Evolutionary conservation across 1,284 basidiomycete species (phyloP), one percentile per base, ranked within the genome.

Genomic region (Rhodotorula glutinis): DNA sequence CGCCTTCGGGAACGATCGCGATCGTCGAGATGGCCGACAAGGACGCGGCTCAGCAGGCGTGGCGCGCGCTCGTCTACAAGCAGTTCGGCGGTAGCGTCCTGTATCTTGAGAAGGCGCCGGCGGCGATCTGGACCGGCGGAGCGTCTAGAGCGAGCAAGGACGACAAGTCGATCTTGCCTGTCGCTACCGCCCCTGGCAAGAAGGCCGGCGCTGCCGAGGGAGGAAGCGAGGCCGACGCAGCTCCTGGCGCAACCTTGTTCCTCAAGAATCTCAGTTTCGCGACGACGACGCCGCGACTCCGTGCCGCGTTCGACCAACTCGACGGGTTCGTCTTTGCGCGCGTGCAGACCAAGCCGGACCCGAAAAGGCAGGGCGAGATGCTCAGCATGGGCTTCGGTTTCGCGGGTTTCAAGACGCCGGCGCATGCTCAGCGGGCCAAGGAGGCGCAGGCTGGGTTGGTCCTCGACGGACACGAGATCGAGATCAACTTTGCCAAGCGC

Each of bases 331-430:
- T 85, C 0, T 98, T 96, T 77, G 91, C 92, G 10, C 87, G 91
- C 8, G 85, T 98, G 14, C 92, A 97, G 80, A 95, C 87, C 57
- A 97, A 96, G 77, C 86, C 88, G 0, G 90, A 95, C 79, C 88
- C 91, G 0, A 91, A 90, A 74, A 82, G 84, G 11, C 83, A 86
- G 1, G 76, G 73, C 0, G 76, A 80, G 23, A 82, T 84, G 53
- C 80, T 95, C 51, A 92, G 90, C 76, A 94, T 96, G 92, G 93
- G 94, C 0, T 98, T 94, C 78, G 95, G 93, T 0, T 98, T 98
- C 76, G 85, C 96, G 43, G 95, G 94, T 4, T 98, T 98, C 82
- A 86, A 85, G 77, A 87, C 87, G 40, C 79, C 79, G 1, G 88
- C 89, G 30, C 85, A 83, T 8, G 94, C 95, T 46, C 83, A 84